A percentile compares a stretch with the other conserved stretches of the same genome.
phyloP scores from a whole-genome alignment of 352 stramenopile genomes.

The Globisporangium iwayamae region DNA sequence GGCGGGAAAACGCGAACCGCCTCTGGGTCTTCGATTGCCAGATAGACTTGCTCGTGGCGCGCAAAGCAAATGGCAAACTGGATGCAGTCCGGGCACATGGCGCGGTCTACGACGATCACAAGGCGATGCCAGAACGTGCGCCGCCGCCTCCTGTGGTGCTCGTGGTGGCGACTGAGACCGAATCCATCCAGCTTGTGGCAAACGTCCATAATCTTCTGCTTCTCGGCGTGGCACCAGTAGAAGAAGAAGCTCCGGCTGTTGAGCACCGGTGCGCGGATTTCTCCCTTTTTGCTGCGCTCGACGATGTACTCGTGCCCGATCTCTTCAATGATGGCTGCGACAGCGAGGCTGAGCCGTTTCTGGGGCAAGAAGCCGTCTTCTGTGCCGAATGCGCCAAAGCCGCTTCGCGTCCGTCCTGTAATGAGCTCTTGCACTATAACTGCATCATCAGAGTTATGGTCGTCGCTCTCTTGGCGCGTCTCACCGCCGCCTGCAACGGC shows the following conservation, averaged over 20 bases:
- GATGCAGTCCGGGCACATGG: constrained; percentile 79
- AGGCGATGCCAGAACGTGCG: constrained; percentile 43
- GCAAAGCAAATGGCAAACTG: constrained; percentile 51
- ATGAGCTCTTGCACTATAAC: constrained; percentile 33
- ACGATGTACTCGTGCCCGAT: constrained; percentile 72
- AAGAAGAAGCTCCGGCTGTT: constrained; percentile 86
- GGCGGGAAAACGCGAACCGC: constrained; percentile 41
- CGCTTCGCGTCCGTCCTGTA: constrained; percentile 46
- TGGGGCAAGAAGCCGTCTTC: constrained; percentile 57
- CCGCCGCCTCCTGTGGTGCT: background rate
- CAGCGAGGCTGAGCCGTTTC: constrained; percentile 57
- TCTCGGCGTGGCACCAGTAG: constrained; percentile 85
- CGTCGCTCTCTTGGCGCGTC: background rate
- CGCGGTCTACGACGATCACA: constrained; percentile 57
- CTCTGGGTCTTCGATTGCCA: constrained; percentile 54
- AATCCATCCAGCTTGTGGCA: constrained; percentile 42
- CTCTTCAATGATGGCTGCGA: constrained; percentile 42
- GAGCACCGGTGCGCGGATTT: constrained; percentile 40
- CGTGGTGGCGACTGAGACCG: background rate
- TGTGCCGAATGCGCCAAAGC: constrained; percentile 72
- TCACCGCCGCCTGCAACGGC: background rate
- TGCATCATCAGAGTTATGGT: constrained; percentile 19
- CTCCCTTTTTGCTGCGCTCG: constrained; percentile 47
- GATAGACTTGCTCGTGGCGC: constrained; percentile 26
- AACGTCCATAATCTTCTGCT: constrained; percentile 81